A percentile compares a stretch with the other conserved stretches of the same genome.
phyloP scores from a whole-genome alignment of 2,329 filamentous ascomycete species.

The Botrytis byssoidea region DNA sequence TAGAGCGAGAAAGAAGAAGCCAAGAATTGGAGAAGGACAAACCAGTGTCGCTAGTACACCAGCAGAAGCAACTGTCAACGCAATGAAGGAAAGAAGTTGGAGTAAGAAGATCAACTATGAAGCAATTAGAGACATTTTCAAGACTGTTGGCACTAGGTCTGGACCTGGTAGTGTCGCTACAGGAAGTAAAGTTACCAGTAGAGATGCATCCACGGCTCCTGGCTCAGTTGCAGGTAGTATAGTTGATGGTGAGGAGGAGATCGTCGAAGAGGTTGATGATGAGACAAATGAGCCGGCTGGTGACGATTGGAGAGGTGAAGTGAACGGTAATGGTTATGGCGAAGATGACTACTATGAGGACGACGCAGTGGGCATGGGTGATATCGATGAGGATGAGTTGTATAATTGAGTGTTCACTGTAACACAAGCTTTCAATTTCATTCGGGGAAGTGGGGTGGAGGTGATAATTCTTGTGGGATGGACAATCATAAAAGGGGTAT shows the following conservation, averaged over 20 bases:
- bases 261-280: neutral
- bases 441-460: neutral
- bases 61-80: conserved; percentile 66
- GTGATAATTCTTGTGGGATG: neutral
- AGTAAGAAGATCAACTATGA: conserved; percentile 76
- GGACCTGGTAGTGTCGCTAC: conserved; percentile 51
- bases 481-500: neutral
- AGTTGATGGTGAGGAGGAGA: neutral
- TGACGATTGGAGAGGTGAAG: conserved; percentile 17
- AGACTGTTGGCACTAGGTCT: conserved; percentile 41
- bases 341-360: conserved; percentile 18
- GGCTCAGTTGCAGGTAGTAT: conserved; percentile 22
- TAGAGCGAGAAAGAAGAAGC: conserved; percentile 55
- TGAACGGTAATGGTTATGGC: neutral
- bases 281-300: neutral
- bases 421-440: neutral
- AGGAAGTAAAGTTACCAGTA: conserved; percentile 43
- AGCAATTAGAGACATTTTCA: conserved; percentile 47
- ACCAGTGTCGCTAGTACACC: conserved; percentile 65
- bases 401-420: neutral
- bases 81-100: conserved; percentile 65
- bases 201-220: conserved; percentile 23
- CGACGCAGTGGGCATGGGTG: conserved; percentile 11
- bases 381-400: conserved; percentile 18
- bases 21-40: conserved; percentile 63